Evolutionary conservation across 257 asterid species (phyloP).

Genomic region (Ophiorrhiza pumila): DNA sequence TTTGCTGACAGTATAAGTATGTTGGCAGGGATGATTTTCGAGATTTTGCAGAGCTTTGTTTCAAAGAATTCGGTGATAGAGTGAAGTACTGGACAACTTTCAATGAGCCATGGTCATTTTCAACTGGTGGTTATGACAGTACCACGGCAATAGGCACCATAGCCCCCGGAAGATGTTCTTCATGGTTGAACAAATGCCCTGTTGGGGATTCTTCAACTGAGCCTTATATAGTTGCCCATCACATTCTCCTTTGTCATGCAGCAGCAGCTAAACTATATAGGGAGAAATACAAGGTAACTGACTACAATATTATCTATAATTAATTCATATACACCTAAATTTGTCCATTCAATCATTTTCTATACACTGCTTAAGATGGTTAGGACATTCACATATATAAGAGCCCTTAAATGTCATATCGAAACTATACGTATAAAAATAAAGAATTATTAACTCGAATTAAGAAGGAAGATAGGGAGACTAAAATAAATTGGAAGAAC

Average conservation of each 20-base stretch:
- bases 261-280: slow-evolving; percentile 37
- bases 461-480: no score
- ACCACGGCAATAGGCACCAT: slow-evolving; percentile 24
- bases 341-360: no score
- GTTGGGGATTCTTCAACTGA: slow-evolving; percentile 51
- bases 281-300: slow-evolving; percentile 40
- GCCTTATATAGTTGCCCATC: slow-evolving; percentile 60
- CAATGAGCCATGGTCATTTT: slow-evolving; percentile 46
- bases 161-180: slow-evolving; percentile 65
- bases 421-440: no score
- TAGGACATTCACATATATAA: no score
- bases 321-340: no score
- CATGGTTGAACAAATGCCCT: slow-evolving; percentile 34
- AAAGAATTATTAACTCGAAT: no score
- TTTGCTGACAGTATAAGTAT: no score
- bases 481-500: no score
- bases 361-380: no score
- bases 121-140: slow-evolving; percentile 44
- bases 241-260: slow-evolving; percentile 51
- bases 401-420: no score
- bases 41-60: slow-evolving; percentile 54
- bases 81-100: slow-evolving; percentile 58
- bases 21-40: slow-evolving; percentile 46
- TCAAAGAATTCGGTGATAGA: slow-evolving; percentile 65
- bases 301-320: background rate